phyloP scores from a whole-genome alignment of 805 yeast genomes.

The Candida maesae region DNA sequence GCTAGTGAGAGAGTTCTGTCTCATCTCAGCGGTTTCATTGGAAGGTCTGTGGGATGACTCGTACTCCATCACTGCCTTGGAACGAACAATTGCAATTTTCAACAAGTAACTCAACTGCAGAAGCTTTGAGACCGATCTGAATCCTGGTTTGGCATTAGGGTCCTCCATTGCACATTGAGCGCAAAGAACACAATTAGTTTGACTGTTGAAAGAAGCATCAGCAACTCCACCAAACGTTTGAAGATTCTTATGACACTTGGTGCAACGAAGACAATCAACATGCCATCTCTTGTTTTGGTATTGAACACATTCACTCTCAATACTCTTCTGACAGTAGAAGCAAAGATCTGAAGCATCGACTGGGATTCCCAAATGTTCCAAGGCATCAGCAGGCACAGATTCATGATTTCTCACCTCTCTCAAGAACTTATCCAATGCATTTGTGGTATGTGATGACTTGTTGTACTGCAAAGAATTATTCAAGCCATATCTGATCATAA shows the following conservation, averaged over 20 bases:
- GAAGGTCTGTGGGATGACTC: constrained; percentile 18
- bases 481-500: constrained; percentile 77
- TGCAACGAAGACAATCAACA: constrained; percentile 64
- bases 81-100: constrained; percentile 79
- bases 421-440: constrained; percentile 62
- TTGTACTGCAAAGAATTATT: constrained; percentile 70
- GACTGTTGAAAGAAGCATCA: constrained; percentile 41
- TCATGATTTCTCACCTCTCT: constrained; percentile 48
- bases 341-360: constrained; percentile 74
- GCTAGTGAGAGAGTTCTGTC: constrained; percentile 22
- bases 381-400: constrained; percentile 33
- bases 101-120: constrained; percentile 72
- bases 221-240: constrained; percentile 35
- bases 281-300: constrained; percentile 78
- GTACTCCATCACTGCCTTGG: constrained; percentile 54
- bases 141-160: constrained; percentile 48
- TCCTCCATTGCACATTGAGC: constrained; percentile 54
- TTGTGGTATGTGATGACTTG: constrained; percentile 50
- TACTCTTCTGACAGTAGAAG: constrained; percentile 62
- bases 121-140: constrained; percentile 61
- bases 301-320: constrained; percentile 78
- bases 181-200: constrained; percentile 45
- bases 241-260: constrained; percentile 47
- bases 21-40: constrained; percentile 5
- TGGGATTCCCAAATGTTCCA: constrained; percentile 42